These are phyloP conservation scores for Gloeopeniophorella convolvens DNA, from an alignment of 768 basidiomycete species.

Conservation along the genomic window DNA sequence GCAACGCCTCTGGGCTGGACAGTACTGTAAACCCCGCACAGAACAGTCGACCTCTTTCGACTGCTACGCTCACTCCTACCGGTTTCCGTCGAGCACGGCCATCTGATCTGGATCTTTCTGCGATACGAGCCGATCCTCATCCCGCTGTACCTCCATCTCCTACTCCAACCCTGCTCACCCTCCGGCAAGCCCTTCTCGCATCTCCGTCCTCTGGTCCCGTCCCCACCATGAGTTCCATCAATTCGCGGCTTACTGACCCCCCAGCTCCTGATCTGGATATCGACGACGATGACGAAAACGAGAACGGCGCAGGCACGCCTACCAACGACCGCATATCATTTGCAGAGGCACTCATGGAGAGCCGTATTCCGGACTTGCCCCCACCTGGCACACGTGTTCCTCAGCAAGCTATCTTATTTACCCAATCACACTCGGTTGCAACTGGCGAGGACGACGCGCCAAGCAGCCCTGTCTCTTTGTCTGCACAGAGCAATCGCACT, in stretches of 20 bases:
- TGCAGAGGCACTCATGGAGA: conserved; percentile 69
- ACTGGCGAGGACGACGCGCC: conserved; percentile 39
- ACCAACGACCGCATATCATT: conserved; percentile 60
- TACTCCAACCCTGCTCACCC: conserved; percentile 53
- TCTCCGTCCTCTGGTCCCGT: conserved; percentile 31
- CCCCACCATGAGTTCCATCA: conserved; percentile 7
- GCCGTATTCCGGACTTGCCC: conserved; percentile 67
- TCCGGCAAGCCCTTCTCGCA: conserved; percentile 56
- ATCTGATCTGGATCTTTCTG: conserved; percentile 56
- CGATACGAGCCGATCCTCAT: conserved; percentile 17
- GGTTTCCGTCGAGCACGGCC: conserved; percentile 45
- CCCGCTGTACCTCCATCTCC: conserved; percentile 44
- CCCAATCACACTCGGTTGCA: conserved; percentile 34
- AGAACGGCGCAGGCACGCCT: conserved; percentile 18
- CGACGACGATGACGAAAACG: conserved; percentile 24
- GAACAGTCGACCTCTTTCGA: conserved; percentile 12
- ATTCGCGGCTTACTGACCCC: conserved; percentile 16
- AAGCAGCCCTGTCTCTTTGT: conserved; percentile 40
- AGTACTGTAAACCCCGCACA: conserved; percentile 1
- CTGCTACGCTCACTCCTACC: conserved; percentile 17
- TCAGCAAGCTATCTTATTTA: conserved; percentile 64
- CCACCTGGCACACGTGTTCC: conserved; percentile 58
- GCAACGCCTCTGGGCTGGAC: conserved; percentile 10
- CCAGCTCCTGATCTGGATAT: conserved; percentile 29
- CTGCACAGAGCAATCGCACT: conserved; percentile 30